phyloP scores from a whole-genome alignment of 179 eudicot genomes.

The Sideroxylon spinosum region DNA sequence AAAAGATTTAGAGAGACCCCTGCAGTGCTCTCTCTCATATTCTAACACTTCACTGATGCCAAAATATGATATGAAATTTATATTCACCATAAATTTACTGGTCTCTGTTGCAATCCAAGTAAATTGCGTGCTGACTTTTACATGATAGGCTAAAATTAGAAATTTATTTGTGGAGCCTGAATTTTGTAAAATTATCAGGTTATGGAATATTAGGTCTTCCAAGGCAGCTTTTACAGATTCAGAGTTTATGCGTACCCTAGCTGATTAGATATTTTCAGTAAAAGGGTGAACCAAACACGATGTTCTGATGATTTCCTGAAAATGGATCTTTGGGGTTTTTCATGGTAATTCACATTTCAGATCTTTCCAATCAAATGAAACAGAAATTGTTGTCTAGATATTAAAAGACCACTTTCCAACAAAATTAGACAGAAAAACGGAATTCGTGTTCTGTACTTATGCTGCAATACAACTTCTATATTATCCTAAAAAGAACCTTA shows the following conservation, averaged over 20 bases:
- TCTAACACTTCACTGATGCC: background rate
- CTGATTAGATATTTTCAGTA: background rate
- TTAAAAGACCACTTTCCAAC: background rate
- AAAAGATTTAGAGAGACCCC: background rate
- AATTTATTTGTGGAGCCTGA: background rate
- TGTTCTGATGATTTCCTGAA: background rate
- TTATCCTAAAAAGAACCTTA: background rate
- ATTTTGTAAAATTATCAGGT: background rate
- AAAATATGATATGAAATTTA: background rate
- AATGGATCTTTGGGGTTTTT: background rate
- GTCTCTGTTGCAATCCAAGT: background rate
- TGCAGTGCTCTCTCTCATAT: background rate
- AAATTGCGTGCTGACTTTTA: background rate
- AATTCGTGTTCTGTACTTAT: background rate
- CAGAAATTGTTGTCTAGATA: background rate
- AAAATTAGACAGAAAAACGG: background rate
- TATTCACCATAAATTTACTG: background rate
- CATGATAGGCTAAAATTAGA: background rate
- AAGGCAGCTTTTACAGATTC: background rate
- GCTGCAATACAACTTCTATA: background rate
- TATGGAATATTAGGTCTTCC: slow-evolving; percentile 2
- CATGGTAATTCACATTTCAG: slow-evolving; percentile 3
- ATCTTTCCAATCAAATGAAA: background rate
- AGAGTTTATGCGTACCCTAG: background rate
- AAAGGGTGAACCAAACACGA: background rate